Evolutionary conservation across 768 basidiomycete genomes (phyloP).

Genomic region (Suillus hirtellus): DNA sequence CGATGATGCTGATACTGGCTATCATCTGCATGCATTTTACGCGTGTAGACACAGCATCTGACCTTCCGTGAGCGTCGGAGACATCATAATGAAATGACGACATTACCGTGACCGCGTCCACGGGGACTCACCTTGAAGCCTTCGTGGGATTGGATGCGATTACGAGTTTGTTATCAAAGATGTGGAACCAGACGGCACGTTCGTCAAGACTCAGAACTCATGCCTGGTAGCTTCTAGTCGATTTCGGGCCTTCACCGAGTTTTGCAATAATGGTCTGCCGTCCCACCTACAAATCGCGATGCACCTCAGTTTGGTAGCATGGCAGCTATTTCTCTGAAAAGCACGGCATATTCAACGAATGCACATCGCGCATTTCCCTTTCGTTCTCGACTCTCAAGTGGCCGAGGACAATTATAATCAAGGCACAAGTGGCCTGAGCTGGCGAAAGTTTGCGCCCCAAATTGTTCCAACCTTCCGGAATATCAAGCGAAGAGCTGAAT

Average conservation of each 20-base stretch:
- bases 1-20: not conserved
- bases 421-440: not conserved
- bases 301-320: not conserved
- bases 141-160: not conserved
- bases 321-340: not conserved
- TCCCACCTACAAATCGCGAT: not conserved
- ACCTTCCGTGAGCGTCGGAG: slow-evolving; percentile 2
- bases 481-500: not conserved
- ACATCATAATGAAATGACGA: not conserved
- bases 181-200: not conserved
- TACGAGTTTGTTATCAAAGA: not conserved
- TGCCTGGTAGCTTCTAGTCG: not conserved
- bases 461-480: not conserved
- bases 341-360: not conserved
- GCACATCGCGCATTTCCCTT: not conserved
- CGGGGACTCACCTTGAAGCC: not conserved
- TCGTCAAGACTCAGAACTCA: not conserved
- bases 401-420: not conserved
- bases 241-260: not conserved
- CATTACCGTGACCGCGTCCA: not conserved
- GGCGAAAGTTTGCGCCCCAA: no score
- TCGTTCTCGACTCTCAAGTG: not conserved
- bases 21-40: not conserved
- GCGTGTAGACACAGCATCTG: not conserved
- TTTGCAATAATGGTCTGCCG: not conserved